phyloP scores from a whole-genome alignment of 2,329 filamentous ascomycete species.

The Neopestalotiopsis rosae region DNA sequence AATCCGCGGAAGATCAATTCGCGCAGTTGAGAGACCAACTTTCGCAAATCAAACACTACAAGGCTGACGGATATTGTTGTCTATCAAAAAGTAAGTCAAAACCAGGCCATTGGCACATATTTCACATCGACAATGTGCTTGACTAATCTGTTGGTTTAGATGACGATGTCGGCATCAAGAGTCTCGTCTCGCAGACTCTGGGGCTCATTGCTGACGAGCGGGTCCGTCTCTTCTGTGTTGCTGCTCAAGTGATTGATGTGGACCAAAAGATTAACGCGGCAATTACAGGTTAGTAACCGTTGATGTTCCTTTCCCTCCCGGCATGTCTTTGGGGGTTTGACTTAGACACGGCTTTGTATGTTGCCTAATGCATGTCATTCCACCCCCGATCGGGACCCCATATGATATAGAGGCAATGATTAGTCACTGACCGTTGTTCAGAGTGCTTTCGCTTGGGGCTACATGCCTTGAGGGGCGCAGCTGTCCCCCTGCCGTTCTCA shows the following conservation, averaged over 20 bases:
- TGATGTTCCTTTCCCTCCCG: no score
- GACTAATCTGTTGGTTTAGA: constrained; percentile 22
- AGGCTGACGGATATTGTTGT: constrained; percentile 27
- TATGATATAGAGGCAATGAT: no score
- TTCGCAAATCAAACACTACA: constrained; percentile 26
- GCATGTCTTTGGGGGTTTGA: no score
- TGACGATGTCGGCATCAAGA: constrained; percentile 25
- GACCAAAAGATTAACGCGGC: constrained; percentile 26
- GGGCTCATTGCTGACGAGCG: constrained; percentile 27
- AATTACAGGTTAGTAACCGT: constrained; percentile 19
- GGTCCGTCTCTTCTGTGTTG: constrained; percentile 27
- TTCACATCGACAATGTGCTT: not conserved
- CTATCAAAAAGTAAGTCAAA: constrained; percentile 26
- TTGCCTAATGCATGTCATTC: no score
- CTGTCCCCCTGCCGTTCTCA: constrained; percentile 26
- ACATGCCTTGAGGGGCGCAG: constrained; percentile 14
- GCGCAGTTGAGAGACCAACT: not conserved
- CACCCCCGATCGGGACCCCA: no score
- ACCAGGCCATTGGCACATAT: not conserved
- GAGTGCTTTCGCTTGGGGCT: no score
- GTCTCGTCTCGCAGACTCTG: constrained; percentile 27
- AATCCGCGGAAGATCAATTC: constrained; percentile 11
- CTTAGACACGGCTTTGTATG: no score
- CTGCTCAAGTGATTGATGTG: constrained; percentile 28
- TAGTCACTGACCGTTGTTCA: no score